A percentile compares a stretch with the other conserved stretches of the same genome.
These are phyloP conservation scores for Pseudogymnoascus sp. DNA, from an alignment of 2,329 filamentous ascomycete species.

Conservation along the genomic window DNA sequence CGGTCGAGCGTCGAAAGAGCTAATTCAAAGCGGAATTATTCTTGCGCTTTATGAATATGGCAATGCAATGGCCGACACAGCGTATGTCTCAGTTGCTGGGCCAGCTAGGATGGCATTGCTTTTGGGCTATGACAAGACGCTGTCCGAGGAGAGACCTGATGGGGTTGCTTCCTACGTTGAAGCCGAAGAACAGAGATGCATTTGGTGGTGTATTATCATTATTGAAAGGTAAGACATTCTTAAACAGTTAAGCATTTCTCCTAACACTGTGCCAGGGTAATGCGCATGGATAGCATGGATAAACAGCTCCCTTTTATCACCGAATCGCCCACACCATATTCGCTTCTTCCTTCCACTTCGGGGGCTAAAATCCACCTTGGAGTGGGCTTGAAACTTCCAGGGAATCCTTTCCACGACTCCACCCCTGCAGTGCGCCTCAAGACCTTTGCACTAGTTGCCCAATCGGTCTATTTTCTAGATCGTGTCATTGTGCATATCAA, in stretches of 20 bases:
- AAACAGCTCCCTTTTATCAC: not conserved
- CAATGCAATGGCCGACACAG: slow-evolving; percentile 10
- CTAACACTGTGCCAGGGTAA: not conserved
- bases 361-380: not conserved
- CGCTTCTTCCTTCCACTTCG: not conserved
- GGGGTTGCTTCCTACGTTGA: not conserved
- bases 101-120: slow-evolving; percentile 15
- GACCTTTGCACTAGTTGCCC: not conserved
- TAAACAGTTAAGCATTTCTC: too few relatives aligned
- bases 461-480: not conserved
- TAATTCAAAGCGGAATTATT: slow-evolving; percentile 15
- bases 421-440: not conserved
- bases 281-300: not conserved
- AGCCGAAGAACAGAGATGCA: not conserved
- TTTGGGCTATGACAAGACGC: slow-evolving; percentile 14
- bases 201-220: not conserved
- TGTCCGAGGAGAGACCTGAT: not conserved
- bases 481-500: not conserved
- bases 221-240: not conserved
- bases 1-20: slow-evolving; percentile 12
- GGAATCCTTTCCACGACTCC: not conserved
- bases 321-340: not conserved
- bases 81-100: slow-evolving; percentile 11
- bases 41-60: slow-evolving; percentile 15
- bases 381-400: not conserved